Evolutionary conservation across 306 rosid species (phyloP).

Genomic region (Herpetospermum pedunculosum): DNA sequence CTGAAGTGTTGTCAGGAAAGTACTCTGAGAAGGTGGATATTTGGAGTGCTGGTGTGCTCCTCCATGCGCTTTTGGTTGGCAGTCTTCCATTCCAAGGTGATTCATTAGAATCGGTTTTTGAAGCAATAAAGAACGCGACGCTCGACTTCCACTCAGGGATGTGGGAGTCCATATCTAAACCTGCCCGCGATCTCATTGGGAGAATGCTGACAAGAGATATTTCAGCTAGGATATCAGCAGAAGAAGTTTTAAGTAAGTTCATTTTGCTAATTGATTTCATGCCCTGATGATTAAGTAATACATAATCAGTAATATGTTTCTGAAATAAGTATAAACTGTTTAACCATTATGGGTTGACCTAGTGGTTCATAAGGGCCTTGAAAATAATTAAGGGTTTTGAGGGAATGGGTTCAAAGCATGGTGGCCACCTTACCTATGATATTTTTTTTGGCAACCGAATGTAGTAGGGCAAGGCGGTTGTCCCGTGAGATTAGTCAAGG

Average conservation of each 20-base stretch:
- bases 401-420: too few species aligned
- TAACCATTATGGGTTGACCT: too few species aligned
- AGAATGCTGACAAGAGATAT: conserved; percentile 92
- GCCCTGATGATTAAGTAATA: neutral
- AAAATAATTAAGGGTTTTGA: too few species aligned
- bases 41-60: conserved; percentile 98
- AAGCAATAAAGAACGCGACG: conserved; percentile 63
- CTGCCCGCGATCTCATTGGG: conserved; percentile 81
- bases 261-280: neutral
- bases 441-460: too few species aligned
- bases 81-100: conserved; percentile 83
- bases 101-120: conserved; percentile 79
- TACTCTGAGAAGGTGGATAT: conserved; percentile 89
- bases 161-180: conserved; percentile 83
- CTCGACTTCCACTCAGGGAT: conserved; percentile 68
- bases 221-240: conserved; percentile 79
- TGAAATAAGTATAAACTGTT: neutral
- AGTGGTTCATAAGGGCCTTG: too few species aligned
- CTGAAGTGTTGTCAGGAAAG: conserved; percentile 72
- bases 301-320: neutral
- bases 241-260: conserved; percentile 87
- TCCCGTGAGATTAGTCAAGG: too few species aligned
- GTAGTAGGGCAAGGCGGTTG: too few species aligned
- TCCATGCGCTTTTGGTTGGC: conserved; percentile 81
- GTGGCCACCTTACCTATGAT: too few species aligned